Conservation (phyloP, 208 protist species). For the Trypanosoma brucei region DNA sequence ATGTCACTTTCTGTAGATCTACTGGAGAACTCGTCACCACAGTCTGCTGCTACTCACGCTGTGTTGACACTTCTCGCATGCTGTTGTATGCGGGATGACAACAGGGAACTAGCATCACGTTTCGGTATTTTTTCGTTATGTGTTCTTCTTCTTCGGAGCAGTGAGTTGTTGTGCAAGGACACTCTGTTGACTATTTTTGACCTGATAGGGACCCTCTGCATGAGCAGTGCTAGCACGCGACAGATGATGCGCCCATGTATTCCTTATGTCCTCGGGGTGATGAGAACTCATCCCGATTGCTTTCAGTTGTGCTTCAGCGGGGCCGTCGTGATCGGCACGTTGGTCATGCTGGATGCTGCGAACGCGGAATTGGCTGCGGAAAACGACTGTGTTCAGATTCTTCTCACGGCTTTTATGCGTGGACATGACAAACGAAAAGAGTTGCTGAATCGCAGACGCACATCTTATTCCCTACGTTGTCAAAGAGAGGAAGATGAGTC, state of each 20-base stretch:
- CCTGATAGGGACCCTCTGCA: constrained; percentile 62
- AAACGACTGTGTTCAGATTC: constrained; percentile 53
- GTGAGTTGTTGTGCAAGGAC: constrained; percentile 31
- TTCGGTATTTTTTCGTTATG: constrained; percentile 59
- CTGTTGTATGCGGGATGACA: constrained; percentile 64
- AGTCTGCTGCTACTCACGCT: constrained; percentile 22
- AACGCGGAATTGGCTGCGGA: constrained; percentile 62
- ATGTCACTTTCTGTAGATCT: constrained; percentile 50
- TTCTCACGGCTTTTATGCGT: constrained; percentile 53
- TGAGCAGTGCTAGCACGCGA: constrained; percentile 38
- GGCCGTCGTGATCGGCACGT: constrained; percentile 47
- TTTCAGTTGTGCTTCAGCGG: constrained; percentile 67
- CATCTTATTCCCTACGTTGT: background rate
- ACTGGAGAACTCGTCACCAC: constrained; percentile 33
- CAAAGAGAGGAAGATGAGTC: constrained; percentile 19
- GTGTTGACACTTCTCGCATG: constrained; percentile 53
- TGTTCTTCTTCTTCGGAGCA: constrained; percentile 52
- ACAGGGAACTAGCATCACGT: constrained; percentile 34
- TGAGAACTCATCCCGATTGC: constrained; percentile 35
- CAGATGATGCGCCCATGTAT: constrained; percentile 52
- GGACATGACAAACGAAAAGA: constrained; percentile 24
- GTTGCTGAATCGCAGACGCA: background rate
- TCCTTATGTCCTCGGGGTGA: constrained; percentile 50
- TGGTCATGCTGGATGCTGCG: constrained; percentile 53
- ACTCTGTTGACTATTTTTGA: constrained; percentile 73